phyloP scores from a whole-genome alignment of 768 basidiomycete genomes.

The Clitopilus passeckerianus region DNA sequence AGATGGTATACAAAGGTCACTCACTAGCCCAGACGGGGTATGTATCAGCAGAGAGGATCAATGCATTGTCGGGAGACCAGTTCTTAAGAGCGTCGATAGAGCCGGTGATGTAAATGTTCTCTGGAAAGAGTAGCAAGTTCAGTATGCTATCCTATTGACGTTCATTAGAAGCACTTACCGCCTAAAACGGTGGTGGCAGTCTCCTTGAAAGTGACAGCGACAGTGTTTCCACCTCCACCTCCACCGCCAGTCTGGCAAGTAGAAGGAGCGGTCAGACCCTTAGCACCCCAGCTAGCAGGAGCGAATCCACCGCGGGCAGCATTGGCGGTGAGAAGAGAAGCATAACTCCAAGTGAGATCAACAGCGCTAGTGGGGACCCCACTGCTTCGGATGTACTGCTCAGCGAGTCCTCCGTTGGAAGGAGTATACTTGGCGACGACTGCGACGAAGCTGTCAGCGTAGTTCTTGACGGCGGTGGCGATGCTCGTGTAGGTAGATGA shows the following conservation, averaged over 20 bases:
- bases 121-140: conserved; percentile 23
- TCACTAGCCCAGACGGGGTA: conserved; percentile 70
- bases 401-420: conserved; percentile 50
- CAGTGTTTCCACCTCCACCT: conserved; percentile 21
- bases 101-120: conserved; percentile 68
- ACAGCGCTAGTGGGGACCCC: conserved; percentile 55
- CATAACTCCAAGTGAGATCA: conserved; percentile 78
- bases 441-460: conserved; percentile 63
- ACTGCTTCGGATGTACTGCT: conserved; percentile 50
- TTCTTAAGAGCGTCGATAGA: conserved; percentile 47
- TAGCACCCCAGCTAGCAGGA: conserved; percentile 62
- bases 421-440: conserved; percentile 61
- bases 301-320: conserved; percentile 43
- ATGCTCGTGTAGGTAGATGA: conserved; percentile 45
- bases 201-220: conserved; percentile 63
- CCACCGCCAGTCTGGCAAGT: conserved; percentile 31
- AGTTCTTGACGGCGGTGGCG: conserved; percentile 40
- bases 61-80: conserved; percentile 57
- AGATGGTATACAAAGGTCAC: conserved; percentile 18
- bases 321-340: conserved; percentile 57
- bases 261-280: conserved; percentile 42
- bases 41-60: conserved; percentile 45
- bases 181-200: conserved; percentile 53
- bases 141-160: not conserved
- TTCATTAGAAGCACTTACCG: conserved; percentile 32